Conservation (phyloP, 345 rosid genomes). For the Eucalyptus leucophloia region DNA sequence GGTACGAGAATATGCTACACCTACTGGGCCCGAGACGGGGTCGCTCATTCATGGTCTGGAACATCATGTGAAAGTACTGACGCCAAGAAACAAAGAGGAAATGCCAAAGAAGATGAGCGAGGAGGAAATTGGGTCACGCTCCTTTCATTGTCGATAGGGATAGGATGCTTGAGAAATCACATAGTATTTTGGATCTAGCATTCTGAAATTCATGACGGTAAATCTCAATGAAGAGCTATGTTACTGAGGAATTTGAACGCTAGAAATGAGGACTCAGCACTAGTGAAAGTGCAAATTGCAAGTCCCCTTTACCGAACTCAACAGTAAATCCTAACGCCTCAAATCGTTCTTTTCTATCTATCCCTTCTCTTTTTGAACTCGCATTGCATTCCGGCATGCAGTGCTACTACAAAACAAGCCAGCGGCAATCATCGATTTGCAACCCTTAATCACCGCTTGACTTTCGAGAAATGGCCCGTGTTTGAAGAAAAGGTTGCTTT, state of each 20-base stretch:
- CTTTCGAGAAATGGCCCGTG: not conserved
- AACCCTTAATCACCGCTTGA: not conserved
- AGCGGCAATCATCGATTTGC: not conserved
- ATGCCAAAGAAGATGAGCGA: not conserved
- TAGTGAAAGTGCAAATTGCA: not conserved
- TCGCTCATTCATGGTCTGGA: not conserved
- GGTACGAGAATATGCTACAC: not conserved
- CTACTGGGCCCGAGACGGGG: not conserved
- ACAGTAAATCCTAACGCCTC: not conserved
- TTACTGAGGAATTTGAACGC: not conserved
- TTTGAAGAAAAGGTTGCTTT: not conserved
- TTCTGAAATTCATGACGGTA: not conserved
- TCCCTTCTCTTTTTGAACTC: not conserved
- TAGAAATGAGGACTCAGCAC: not conserved
- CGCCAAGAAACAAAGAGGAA: not conserved
- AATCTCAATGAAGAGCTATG: not conserved
- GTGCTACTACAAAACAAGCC: not conserved
- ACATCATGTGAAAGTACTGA: not conserved
- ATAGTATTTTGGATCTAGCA: not conserved
- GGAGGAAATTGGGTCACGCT: not conserved
- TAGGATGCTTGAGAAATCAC: not conserved
- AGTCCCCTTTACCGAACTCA: not conserved
- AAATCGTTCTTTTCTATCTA: not conserved
- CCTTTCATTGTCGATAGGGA: not conserved
- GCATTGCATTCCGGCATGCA: not conserved